phyloP scores from a whole-genome alignment of 371 early-diverging fungal species.

The Syncephalastrum sp. region DNA sequence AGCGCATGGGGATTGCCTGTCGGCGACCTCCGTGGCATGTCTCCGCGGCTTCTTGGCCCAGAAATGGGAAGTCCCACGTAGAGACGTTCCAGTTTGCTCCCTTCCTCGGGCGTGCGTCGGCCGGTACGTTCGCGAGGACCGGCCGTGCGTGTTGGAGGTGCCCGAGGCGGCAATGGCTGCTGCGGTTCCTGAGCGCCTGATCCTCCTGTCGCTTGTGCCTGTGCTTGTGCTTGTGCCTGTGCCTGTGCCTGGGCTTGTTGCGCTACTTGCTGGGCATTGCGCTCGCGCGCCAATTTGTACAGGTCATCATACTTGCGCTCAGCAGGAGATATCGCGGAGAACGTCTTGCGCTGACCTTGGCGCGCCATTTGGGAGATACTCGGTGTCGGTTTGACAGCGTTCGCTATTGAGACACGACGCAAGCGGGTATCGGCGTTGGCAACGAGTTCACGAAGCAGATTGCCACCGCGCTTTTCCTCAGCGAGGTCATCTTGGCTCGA shows the following conservation, averaged over 20 bases:
- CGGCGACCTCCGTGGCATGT: background rate
- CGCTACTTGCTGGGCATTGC: constrained; percentile 3
- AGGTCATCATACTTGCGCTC: constrained; percentile 51
- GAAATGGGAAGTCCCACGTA: constrained; percentile 40
- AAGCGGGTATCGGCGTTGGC: constrained; percentile 16
- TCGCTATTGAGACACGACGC: constrained; percentile 29
- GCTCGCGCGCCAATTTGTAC: constrained; percentile 28
- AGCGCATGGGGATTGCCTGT: constrained; percentile 16
- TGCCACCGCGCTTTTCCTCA: constrained; percentile 7
- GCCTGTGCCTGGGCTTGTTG: constrained; percentile 6
- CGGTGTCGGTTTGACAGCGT: constrained; percentile 29
- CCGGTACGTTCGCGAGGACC: constrained; percentile 5
- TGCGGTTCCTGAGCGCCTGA: constrained; percentile 3
- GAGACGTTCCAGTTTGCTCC: constrained; percentile 32
- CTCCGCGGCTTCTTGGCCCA: constrained; percentile 16
- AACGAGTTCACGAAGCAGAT: constrained; percentile 1
- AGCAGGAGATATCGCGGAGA: constrained; percentile 44
- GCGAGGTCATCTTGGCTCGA: constrained; percentile 6
- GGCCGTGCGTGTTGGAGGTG: constrained; percentile 1
- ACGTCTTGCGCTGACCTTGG: constrained; percentile 41
- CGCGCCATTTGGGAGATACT: constrained; percentile 49
- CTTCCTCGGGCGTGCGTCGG: constrained; percentile 20
- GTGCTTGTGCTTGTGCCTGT: constrained; percentile 4
- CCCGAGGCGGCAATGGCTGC: background rate
- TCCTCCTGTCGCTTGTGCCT: constrained; percentile 4